Percentiles rank a stretch among this genome's conserved stretches.
phyloP scores from a whole-genome alignment of 345 rosid species.

The Eucalyptus pauciflora region DNA sequence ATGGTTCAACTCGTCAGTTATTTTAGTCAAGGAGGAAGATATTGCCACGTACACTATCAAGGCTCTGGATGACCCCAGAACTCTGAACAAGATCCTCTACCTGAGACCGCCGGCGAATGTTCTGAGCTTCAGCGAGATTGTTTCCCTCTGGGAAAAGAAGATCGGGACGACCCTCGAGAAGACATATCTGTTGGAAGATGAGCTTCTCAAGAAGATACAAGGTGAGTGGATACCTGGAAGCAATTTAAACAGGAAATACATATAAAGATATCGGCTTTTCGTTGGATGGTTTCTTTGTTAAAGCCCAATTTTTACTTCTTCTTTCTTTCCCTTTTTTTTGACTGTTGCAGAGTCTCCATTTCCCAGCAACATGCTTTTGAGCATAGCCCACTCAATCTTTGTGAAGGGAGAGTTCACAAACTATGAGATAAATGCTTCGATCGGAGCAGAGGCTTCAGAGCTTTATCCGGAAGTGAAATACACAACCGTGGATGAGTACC shows the following conservation, averaged over 20 bases:
- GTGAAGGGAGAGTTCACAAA: conserved; percentile 8
- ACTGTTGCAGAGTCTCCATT: background rate
- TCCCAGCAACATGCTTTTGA: background rate
- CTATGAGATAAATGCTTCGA: conserved; percentile 11
- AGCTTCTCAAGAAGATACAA: conserved; percentile 13
- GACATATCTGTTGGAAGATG: conserved; percentile 8
- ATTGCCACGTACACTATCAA: conserved; percentile 10
- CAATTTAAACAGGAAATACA: background rate
- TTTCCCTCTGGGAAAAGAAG: conserved; percentile 19
- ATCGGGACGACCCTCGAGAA: conserved; percentile 10
- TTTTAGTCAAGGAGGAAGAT: conserved; percentile 2
- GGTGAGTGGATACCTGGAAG: background rate
- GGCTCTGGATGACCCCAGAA: conserved; percentile 17
- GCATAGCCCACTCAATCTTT: background rate
- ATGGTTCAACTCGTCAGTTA: background rate
- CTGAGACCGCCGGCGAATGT: conserved; percentile 7
- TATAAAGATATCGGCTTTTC: background rate
- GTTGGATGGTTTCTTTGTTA: background rate
- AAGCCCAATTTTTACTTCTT: background rate
- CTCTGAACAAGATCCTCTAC: conserved; percentile 18
- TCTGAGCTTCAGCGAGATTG: conserved; percentile 9
- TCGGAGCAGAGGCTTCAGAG: conserved; percentile 12
- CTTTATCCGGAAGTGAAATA: conserved; percentile 26
- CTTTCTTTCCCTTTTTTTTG: background rate
- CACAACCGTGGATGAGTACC: conserved; percentile 24